Conservation (phyloP, 768 basidiomycete species). For the Naganishia antarctica region DNA sequence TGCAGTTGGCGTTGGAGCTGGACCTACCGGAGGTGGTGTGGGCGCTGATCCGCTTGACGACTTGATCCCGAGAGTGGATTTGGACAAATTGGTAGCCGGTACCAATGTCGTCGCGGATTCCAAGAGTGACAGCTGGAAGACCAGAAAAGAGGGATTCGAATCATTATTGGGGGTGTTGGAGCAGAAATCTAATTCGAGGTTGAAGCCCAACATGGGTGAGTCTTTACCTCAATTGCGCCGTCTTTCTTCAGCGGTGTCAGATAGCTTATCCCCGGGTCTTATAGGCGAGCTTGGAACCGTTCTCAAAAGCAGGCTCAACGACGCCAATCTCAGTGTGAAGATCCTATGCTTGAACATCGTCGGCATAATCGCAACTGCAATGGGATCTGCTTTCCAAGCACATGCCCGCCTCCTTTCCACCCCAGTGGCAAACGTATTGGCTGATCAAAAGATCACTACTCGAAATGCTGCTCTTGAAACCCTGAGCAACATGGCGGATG, state of each 20-base stretch:
- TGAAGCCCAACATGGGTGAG: constrained; percentile 84
- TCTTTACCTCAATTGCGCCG: no score
- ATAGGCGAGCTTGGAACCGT: constrained; percentile 84
- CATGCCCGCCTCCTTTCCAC: constrained; percentile 69
- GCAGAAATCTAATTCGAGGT: constrained; percentile 81
- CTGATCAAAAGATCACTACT: constrained; percentile 87
- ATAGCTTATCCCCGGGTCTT: no score
- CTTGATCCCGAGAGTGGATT: constrained; percentile 88
- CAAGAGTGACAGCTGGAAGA: constrained; percentile 94
- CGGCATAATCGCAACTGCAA: constrained; percentile 79
- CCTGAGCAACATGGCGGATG: constrained; percentile 73
- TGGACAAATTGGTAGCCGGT: constrained; percentile 76
- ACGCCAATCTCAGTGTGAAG: constrained; percentile 93
- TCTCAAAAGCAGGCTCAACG: constrained; percentile 78
- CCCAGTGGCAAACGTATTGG: constrained; percentile 74
- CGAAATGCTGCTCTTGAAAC: constrained; percentile 72
- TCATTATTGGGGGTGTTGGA: constrained; percentile 74
- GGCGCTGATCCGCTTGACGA: constrained; percentile 76
- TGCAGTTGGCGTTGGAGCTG: constrained; percentile 53
- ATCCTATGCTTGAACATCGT: constrained; percentile 82
- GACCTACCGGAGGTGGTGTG: constrained; percentile 53
- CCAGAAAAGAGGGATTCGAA: constrained; percentile 91
- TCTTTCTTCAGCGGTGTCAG: no score
- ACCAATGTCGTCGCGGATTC: constrained; percentile 75
- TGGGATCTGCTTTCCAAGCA: constrained; percentile 94